Evolutionary conservation across 208 protist genomes (phyloP).

Genomic region (Crithidia bombi): DNA sequence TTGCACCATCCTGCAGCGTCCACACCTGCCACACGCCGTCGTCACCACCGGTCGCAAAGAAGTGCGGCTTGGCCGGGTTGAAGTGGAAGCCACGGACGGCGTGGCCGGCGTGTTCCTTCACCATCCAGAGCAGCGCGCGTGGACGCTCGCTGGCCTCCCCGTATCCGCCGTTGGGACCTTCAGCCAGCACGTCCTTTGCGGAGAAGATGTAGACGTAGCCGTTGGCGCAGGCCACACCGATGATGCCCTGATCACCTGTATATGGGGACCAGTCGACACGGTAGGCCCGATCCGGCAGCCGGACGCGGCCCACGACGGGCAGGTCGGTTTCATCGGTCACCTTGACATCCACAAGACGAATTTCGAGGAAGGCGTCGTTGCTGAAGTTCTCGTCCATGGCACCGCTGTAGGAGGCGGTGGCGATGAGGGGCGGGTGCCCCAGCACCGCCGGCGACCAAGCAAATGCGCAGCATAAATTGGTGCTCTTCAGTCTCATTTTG

Average conservation of each 20-base stretch:
- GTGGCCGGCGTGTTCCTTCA: slow-evolving; percentile 80
- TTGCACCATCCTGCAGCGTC: slow-evolving; percentile 84
- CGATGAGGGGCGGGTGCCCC: slow-evolving; percentile 65
- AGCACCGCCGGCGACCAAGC: slow-evolving; percentile 69
- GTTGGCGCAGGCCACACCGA: slow-evolving; percentile 70
- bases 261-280: slow-evolving; percentile 81
- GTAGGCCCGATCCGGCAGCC: slow-evolving; percentile 59
- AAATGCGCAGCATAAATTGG: slow-evolving; percentile 68
- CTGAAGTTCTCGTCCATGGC: slow-evolving; percentile 83
- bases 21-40: slow-evolving; percentile 88
- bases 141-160: slow-evolving; percentile 37
- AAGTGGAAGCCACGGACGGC: slow-evolving; percentile 93
- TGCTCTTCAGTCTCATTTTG: slow-evolving; percentile 74
- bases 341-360: slow-evolving; percentile 73
- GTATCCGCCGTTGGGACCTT: slow-evolving; percentile 27
- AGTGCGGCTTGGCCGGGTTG: slow-evolving; percentile 90
- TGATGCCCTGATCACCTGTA: slow-evolving; percentile 59
- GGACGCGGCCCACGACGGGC: slow-evolving; percentile 56
- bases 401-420: slow-evolving; percentile 66
- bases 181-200: slow-evolving; percentile 51
- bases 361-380: slow-evolving; percentile 63
- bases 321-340: slow-evolving; percentile 74
- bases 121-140: slow-evolving; percentile 68
- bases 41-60: slow-evolving; percentile 78
- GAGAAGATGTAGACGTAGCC: slow-evolving; percentile 78